Base-by-base conservation (phyloP, 305 asterid species). In the Fraxinus velutina region DNA sequence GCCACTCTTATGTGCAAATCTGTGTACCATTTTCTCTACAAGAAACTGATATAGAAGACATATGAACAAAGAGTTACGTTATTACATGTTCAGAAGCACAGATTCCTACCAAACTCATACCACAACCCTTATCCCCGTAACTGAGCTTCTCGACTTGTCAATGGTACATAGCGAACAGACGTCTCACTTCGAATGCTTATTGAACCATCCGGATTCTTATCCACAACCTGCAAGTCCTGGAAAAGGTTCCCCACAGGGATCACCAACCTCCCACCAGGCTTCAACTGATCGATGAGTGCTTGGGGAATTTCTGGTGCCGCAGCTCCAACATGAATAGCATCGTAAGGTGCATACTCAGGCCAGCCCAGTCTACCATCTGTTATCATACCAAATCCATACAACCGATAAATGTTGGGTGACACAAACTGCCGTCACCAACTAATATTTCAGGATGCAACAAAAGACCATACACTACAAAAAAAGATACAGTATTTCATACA, bases 301-400 rank as follows among this genome's bases (percentile, higher is more conserved):
- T 90, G 90, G 72, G 99, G 98, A 74, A 94, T 91, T 86, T 96
- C 97, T 3, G 90, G 85, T 73, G 99, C 95, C 2, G 99, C 98
- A 37, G 99, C 99, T 76, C 99, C 99, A 79, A 95, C 99, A 52
- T 95, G 98, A 84, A 95, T 95, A n/a, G 97, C 96, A 79, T 95
- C 96, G 21, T 93, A 95, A 12, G 99, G 99, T 64, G 98, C 97
- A 79, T 82, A 84, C 88, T 93, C 96, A 4, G 93, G 91, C 98
- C 98, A 92, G 19, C 99, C 99, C 84, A 83, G 89, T 83, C 98
- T 92, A 12, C 99, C 99, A 75, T 94, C 98, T 96, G 88, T 83
- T n/a, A 80, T 42, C 77, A 42, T 32, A 33, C 62, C 22, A 76
- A 76, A 52, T 80, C 19, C 19, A 73, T 22, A 57, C 30, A 42